Evolutionary conservation across 352 stramenopile genomes (phyloP), one percentile per base, ranked within the genome.

Genomic region (Phytophthora multivora): DNA sequence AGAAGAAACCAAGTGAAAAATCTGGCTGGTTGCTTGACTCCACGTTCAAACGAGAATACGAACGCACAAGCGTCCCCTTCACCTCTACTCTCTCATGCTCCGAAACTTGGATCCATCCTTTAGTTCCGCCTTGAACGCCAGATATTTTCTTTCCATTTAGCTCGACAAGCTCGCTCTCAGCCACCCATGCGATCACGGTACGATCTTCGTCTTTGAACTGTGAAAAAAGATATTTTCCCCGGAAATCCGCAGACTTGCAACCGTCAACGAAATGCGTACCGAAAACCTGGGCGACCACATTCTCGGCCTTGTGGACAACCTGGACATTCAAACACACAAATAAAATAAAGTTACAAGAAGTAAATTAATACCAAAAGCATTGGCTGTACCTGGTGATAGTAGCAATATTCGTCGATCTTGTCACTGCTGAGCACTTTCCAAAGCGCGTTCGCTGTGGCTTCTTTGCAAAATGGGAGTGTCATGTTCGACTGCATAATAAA

Each of bases 121-220:
- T 46, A 26, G 73, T 54, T 12, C 59, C 30, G 15, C 64, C 64
- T 16, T 52, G 61, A 50, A 78, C 31, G 5, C 70, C 61, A 16
- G 28, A 30, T 23, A 68, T 59, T 5, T 63, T 59, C 1, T 57
- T 12, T 19, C 42, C 65, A 25, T 63, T 64, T 2, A 86, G 46
- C 41, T 76, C 35, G 16, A 75, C 16, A 9, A 72, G 69, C 41
- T 82, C 66, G 25, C 60, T 38, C 7, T 70, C 30, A 21, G 66
- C 69, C 15, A 56, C 69, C 77, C 63, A 80, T 18, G 75, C 69
- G 2, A 84, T 45, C 15, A 86, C 61, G 43, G 66, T 28, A 19
- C 75, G 66, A 11, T 61, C 38, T 0, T 49, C 35, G 9, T 83
- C 72, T 9, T 75, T 49, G 23, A 74, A 86, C 25, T 60, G 66